Conservation (phyloP, 2,329 filamentous ascomycete species). For the Epichloe sp. region DNA sequence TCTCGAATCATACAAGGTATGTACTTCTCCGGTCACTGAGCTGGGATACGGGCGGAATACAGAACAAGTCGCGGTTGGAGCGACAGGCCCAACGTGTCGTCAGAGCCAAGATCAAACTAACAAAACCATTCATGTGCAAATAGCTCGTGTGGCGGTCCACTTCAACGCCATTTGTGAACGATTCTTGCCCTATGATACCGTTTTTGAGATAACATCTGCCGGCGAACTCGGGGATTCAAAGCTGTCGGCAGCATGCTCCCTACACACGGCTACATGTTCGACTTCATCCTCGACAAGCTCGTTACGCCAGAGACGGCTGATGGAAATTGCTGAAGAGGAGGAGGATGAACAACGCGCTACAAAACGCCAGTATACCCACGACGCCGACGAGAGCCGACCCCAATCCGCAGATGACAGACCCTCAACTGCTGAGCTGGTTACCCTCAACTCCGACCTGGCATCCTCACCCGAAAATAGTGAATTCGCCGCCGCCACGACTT, state of each 20-base stretch:
- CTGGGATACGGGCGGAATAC: not conserved
- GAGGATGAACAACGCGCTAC: slow-evolving; percentile 56
- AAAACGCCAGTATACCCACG: slow-evolving; percentile 45
- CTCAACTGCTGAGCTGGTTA: slow-evolving; percentile 24
- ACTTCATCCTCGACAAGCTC: slow-evolving; percentile 77
- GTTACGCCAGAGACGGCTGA: slow-evolving; percentile 59
- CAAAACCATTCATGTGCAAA: not conserved
- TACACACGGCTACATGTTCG: slow-evolving; percentile 78
- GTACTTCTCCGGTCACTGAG: slow-evolving; percentile 12
- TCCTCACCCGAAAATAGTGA: slow-evolving; percentile 34
- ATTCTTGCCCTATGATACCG: slow-evolving; percentile 77
- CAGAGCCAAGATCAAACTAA: not conserved
- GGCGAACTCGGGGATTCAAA: slow-evolving; percentile 79
- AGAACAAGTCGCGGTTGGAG: not conserved
- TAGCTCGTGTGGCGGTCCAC: slow-evolving; percentile 71
- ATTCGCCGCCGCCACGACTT: slow-evolving; percentile 32
- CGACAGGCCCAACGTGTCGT: not conserved
- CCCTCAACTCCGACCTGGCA: slow-evolving; percentile 39
- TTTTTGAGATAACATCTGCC: slow-evolving; percentile 60
- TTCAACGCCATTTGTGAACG: slow-evolving; percentile 53
- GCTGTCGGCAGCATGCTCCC: slow-evolving; percentile 74
- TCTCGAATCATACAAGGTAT: slow-evolving; percentile 86
- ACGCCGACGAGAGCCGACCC: slow-evolving; percentile 21
- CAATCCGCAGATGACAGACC: slow-evolving; percentile 16
- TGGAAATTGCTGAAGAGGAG: slow-evolving; percentile 89